A percentile compares a stretch with the other conserved stretches of the same genome.
Conservation (phyloP, 768 basidiomycete genomes). For the Auricularia sp. region DNA sequence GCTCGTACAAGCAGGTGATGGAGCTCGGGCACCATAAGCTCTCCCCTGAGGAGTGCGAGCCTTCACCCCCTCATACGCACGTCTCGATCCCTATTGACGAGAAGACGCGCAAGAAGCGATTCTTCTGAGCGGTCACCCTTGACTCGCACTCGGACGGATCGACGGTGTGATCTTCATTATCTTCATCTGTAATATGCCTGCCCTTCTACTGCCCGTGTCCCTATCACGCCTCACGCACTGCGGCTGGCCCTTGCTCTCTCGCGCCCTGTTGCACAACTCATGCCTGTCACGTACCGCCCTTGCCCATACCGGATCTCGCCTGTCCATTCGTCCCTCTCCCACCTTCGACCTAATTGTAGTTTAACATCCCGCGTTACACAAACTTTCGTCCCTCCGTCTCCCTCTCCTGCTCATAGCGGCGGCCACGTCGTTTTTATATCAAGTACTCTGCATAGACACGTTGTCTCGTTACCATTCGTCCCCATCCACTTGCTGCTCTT, state of each 20-base stretch:
- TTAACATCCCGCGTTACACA: background rate
- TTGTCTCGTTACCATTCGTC: background rate
- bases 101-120: conserved; percentile 59
- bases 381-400: background rate
- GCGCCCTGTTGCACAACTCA: background rate
- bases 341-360: background rate
- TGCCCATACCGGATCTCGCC: background rate
- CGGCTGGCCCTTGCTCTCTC: background rate
- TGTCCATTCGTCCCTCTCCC: background rate
- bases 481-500: background rate
- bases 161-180: background rate
- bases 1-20: conserved; percentile 28
- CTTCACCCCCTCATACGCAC: conserved; percentile 48
- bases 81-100: conserved; percentile 67
- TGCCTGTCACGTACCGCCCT: background rate
- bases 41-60: conserved; percentile 20
- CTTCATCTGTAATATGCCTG: background rate
- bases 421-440: background rate
- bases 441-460: background rate
- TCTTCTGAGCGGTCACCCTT: conserved; percentile 40
- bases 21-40: background rate
- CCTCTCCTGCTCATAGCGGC: background rate
- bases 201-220: background rate
- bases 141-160: background rate
- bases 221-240: background rate